Conservation (phyloP, 176 grass and related monocot genomes). For the maize (Zea mays) region Zm-B73-REFERENCE-NAM-5.0 NC_050102.1:135564501-135565000, state of each 20-base stretch:
- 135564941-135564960: constrained; percentile 31
- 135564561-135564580: constrained; percentile 44
- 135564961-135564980: constrained; percentile 45
- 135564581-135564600: constrained; percentile 16
- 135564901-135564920: constrained; percentile 66
- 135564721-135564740: constrained; percentile 36
- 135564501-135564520: background rate
- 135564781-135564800: constrained; percentile 22
- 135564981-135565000: constrained; percentile 47
- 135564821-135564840: constrained; percentile 50
- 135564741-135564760: constrained; percentile 20
- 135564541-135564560: constrained; percentile 51
- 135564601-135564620: constrained; percentile 36
- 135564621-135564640: constrained; percentile 24
- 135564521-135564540: constrained; percentile 40
- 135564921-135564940: constrained; percentile 51
- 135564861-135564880: constrained; percentile 45
- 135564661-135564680: constrained; percentile 42
- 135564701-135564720: constrained; percentile 32
- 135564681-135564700: background rate
- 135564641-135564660: constrained; percentile 36
- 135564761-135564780: constrained; percentile 35
- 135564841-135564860: constrained; percentile 48
- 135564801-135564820: constrained; percentile 42
- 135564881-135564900: constrained; percentile 4